Conservation (phyloP, 176 grass and related monocot species). For the Bothriochloa decipiens region DNA sequence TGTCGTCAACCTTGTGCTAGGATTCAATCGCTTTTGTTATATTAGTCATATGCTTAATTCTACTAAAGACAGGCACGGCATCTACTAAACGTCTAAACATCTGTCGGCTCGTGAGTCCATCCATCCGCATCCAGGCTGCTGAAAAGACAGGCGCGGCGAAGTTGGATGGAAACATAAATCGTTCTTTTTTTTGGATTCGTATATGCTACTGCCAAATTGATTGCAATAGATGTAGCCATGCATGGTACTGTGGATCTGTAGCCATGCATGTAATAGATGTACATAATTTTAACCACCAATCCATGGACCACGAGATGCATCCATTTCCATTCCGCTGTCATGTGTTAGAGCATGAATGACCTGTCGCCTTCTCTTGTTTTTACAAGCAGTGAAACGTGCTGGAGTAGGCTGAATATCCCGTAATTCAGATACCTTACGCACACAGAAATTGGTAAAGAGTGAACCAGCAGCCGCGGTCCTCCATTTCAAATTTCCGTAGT, state of each 20-base stretch:
- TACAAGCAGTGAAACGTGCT: neutral
- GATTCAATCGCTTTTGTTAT: neutral
- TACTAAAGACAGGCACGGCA: too few relatives aligned
- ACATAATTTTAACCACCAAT: slow-evolving; percentile 12
- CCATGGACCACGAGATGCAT: neutral
- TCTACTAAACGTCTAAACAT: too few relatives aligned
- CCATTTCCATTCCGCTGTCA: neutral
- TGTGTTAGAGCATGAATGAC: neutral
- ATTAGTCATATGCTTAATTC: neutral
- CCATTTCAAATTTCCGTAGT: neutral
- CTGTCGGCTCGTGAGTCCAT: neutral
- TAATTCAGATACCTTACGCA: neutral
- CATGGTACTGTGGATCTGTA: slow-evolving; percentile 1
- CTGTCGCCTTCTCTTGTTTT: neutral
- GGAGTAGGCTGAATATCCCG: neutral
- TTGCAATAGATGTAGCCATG: neutral
- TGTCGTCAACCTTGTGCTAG: neutral
- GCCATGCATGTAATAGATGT: too few relatives aligned
- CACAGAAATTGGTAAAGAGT: neutral
- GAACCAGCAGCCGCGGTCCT: neutral
- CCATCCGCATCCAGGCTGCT: neutral
- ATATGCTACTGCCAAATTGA: slow-evolving; percentile 20
- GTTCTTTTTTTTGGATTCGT: neutral
- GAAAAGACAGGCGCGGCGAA: slow-evolving; percentile 29
- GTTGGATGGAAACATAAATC: slow-evolving; percentile 39